phyloP scores from a whole-genome alignment of 129 eudicot species.

The Cynara cardunculus region DNA sequence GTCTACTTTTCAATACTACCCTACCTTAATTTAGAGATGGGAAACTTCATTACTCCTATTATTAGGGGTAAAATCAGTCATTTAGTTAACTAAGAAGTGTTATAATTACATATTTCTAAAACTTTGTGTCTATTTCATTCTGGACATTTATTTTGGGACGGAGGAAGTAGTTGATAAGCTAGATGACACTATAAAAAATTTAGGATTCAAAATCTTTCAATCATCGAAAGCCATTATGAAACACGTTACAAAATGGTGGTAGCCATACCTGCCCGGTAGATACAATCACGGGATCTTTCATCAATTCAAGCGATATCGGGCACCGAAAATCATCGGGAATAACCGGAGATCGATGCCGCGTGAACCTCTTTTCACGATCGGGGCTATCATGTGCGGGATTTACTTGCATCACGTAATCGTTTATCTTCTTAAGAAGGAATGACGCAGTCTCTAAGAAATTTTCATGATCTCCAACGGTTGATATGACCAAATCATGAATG shows the following conservation, averaged over 20 bases:
- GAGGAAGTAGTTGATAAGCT: too few species aligned
- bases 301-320: constrained; percentile 93
- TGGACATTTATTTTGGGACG: too few species aligned
- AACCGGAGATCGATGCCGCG: constrained; percentile 86
- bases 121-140: too few species aligned
- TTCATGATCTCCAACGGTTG: constrained; percentile 52
- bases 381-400: constrained; percentile 44
- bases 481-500: constrained; percentile 69
- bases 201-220: not conserved
- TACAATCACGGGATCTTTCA: constrained; percentile 99
- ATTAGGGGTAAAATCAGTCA: too few species aligned
- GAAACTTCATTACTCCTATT: too few species aligned
- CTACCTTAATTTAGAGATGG: too few species aligned
- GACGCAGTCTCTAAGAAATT: constrained; percentile 71
- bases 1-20: too few species aligned
- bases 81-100: too few species aligned
- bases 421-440: constrained; percentile 55
- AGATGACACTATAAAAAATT: too few species aligned
- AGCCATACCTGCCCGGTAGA: constrained; percentile 89
- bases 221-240: not conserved
- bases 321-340: constrained; percentile 97
- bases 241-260: not conserved
- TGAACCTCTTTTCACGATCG: constrained; percentile 58
- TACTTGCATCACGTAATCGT: constrained; percentile 53
- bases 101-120: too few species aligned